Percentiles rank a stretch among this genome's conserved stretches.
Conservation (phyloP, 768 basidiomycete genomes). For the Tricholoma sp. region DNA sequence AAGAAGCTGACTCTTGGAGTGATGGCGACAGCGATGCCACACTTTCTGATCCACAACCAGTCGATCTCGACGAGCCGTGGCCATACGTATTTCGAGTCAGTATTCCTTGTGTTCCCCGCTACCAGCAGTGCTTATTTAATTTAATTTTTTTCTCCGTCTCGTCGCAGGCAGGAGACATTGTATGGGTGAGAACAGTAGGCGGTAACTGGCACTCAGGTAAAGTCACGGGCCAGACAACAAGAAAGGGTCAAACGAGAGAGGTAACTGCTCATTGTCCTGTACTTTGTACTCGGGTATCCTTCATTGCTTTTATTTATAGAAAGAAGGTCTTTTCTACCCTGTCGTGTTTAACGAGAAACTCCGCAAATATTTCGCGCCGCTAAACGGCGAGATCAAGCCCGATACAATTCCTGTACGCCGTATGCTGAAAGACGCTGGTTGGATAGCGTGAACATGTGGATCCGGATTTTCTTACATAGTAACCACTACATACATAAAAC, state of each 20-base stretch:
- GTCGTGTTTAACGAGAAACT: conserved; percentile 44
- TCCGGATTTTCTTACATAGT: neutral
- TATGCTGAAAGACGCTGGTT: conserved; percentile 45
- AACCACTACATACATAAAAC: neutral
- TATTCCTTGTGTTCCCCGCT: conserved; percentile 5
- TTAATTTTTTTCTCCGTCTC: neutral
- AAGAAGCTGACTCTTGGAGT: conserved; percentile 31
- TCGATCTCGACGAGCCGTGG: conserved; percentile 45
- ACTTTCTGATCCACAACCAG: conserved; percentile 25
- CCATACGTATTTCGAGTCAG: conserved; percentile 48
- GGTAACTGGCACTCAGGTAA: conserved; percentile 50
- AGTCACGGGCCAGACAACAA: conserved; percentile 39
- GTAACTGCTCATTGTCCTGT: conserved; percentile 25
- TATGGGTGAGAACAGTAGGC: conserved; percentile 48
- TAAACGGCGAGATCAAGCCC: conserved; percentile 66
- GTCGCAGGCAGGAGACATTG: conserved; percentile 38
- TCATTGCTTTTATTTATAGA: conserved; percentile 23
- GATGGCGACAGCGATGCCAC: conserved; percentile 29
- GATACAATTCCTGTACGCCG: conserved; percentile 40
- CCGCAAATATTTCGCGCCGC: conserved; percentile 58
- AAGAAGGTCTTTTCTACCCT: conserved; percentile 49
- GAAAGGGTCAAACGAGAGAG: conserved; percentile 40
- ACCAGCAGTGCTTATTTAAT: neutral
- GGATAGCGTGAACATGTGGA: conserved; percentile 23
- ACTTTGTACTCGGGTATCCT: neutral